These are phyloP conservation scores for Tephrocybe sp. DNA, from an alignment of 768 basidiomycete species.

Conservation along the genomic window DNA sequence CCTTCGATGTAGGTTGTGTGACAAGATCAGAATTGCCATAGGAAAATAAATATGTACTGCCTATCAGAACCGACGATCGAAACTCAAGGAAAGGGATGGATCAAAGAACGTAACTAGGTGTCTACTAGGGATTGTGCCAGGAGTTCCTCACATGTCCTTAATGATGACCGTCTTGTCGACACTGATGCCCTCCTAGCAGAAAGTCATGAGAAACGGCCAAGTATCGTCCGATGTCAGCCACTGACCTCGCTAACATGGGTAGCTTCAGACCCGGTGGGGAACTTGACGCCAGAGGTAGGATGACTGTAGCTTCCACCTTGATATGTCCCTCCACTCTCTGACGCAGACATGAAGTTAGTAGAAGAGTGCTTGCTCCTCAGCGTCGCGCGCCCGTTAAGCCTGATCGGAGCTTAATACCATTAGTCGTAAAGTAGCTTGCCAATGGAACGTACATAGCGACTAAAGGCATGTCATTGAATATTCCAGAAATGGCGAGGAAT, in stretches of 20 bases:
- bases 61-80: neutral
- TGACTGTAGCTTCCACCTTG: neutral
- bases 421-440: neutral
- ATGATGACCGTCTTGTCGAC: conserved; percentile 7
- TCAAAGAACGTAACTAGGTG: neutral
- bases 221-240: neutral
- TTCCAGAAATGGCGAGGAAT: conserved; percentile 16
- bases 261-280: neutral
- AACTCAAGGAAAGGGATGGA: neutral
- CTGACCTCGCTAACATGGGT: neutral
- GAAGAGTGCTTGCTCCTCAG: conserved; percentile 1
- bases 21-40: neutral
- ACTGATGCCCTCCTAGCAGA: conserved; percentile 2
- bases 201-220: neutral
- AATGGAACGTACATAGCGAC: conserved; percentile 6
- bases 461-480: neutral
- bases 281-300: conserved; percentile 2
- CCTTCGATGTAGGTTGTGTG: neutral
- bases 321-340: neutral
- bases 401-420: neutral
- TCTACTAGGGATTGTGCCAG: neutral
- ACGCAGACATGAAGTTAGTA: neutral
- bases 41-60: neutral
- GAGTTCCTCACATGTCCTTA: neutral
- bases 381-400: conserved; percentile 5